These are phyloP conservation scores for Yamadazyma songkhlaensis DNA, from an alignment of 1,139 yeast genomes.

Conservation along the genomic window DNA sequence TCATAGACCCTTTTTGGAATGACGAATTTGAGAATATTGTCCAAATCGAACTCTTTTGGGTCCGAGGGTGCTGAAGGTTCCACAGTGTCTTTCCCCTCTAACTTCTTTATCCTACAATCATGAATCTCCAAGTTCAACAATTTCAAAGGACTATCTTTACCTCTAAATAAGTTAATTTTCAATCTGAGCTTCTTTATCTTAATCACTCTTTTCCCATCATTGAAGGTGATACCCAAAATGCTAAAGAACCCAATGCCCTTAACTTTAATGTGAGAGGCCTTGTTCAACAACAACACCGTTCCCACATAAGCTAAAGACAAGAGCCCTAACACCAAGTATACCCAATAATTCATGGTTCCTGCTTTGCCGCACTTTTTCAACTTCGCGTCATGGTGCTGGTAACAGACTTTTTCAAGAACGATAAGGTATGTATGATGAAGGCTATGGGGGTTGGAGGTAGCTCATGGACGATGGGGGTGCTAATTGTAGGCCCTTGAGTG, in stretches of 20 bases:
- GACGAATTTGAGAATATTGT: conserved; percentile 7
- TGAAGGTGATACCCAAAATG: conserved; percentile 27
- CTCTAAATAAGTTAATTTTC: conserved; percentile 24
- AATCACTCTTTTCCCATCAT: conserved; percentile 16
- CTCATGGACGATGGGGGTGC: too few species aligned
- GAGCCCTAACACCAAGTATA: conserved; percentile 3
- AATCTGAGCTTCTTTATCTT: conserved; percentile 22
- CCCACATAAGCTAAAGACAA: conserved; percentile 14
- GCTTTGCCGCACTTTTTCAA: too few species aligned
- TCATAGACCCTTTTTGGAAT: conserved; percentile 17
- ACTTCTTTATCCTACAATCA: conserved; percentile 22
- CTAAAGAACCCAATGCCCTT: conserved; percentile 39
- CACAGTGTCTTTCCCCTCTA: background rate
- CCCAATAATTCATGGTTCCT: too few species aligned
- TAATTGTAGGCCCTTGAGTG: too few species aligned
- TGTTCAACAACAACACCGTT: conserved; percentile 23
- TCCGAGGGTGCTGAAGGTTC: background rate
- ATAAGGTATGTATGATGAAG: conserved; percentile 7
- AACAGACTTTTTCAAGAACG: conserved; percentile 17
- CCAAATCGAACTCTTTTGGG: conserved; percentile 10
- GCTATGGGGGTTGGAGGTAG: too few species aligned
- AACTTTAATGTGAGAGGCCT: conserved; percentile 32
- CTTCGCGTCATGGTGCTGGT: conserved; percentile 18
- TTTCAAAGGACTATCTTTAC: conserved; percentile 28
- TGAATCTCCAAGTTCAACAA: conserved; percentile 28